Evolutionary conservation across 1,139 yeast genomes (phyloP).

Genomic region (Wickerhamomyces sp.): DNA sequence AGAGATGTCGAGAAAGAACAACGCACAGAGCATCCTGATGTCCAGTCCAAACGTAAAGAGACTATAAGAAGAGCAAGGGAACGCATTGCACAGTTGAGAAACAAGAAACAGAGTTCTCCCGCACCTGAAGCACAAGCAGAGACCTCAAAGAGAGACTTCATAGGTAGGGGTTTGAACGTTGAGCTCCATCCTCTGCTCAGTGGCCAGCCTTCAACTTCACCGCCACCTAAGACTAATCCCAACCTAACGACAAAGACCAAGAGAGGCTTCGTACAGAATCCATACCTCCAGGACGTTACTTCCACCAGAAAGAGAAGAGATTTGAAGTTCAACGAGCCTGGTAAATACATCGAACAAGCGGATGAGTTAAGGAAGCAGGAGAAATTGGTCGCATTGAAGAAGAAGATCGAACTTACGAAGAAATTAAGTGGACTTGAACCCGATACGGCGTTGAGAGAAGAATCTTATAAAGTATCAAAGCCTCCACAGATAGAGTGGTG

Average conservation of each 20-base stretch:
- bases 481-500: constrained; percentile 82
- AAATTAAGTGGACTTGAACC: constrained; percentile 40
- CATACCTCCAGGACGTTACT: constrained; percentile 40
- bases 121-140: not conserved
- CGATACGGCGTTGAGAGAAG: constrained; percentile 46
- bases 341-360: constrained; percentile 57
- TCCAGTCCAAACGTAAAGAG: constrained; percentile 7
- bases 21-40: not conserved
- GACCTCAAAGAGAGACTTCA: not conserved
- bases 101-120: constrained; percentile 4
- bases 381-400: constrained; percentile 30
- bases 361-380: constrained; percentile 42
- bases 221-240: constrained; percentile 18
- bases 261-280: constrained; percentile 47
- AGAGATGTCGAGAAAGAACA: constrained; percentile 3
- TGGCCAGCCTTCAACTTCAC: constrained; percentile 10
- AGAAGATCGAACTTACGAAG: constrained; percentile 21
- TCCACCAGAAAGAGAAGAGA: constrained; percentile 31
- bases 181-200: constrained; percentile 58
- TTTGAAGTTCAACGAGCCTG: constrained; percentile 50
- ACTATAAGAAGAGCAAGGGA: constrained; percentile 21
- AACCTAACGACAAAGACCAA: constrained; percentile 24
- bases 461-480: constrained; percentile 34
- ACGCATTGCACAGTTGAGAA: constrained; percentile 16
- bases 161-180: constrained; percentile 42